Evolutionary conservation across 1,284 basidiomycete species (phyloP), one percentile per base, ranked within the genome.

Genomic region (Sporisorium reilianum): DNA sequence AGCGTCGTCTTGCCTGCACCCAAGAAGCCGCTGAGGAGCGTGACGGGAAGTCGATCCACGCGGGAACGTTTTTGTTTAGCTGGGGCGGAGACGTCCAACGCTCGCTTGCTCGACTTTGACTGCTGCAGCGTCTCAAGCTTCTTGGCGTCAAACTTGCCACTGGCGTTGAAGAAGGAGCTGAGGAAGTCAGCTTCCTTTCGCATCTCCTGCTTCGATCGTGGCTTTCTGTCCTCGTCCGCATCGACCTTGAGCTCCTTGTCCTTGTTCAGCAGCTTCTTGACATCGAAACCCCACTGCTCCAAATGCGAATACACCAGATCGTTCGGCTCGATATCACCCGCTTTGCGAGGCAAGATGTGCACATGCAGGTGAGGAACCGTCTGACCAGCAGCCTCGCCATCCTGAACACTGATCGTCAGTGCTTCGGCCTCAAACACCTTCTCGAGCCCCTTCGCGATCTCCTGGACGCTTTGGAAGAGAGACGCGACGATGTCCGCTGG

Each of bases 1-100:
- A 87, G 74, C 3, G 87, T 87, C 10, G 86, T 87, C 79, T 87
- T 88, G n/a, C 87, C 87, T 3, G 82, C 78, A 0, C 87, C 87
- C 26, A 87, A 73, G 79, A 87, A 87, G 5, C 87, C 87, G 28
- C 80, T 84, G 5, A 87, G 77, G 9, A 87, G 83, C 8, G 87
- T 87, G 22, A 87, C 87, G 6, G 87, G 87, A 2, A 87, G 81
- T 30, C 71, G 66, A 6, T 65, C 65, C 2, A 51, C 36, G 23
- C 77, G 65, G 22, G 60, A 48, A 7, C 64, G 69, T 41, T 72
- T 72, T 28, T 61, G 49, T 28, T 34, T 28, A 0, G 34, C 51
- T 0, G 58, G 41, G 7, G 36, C 26, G 14, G 40, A 12, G 6
- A 51, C 50, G n/a, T 55, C 54, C 2, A 63, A 49, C 23, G 44